These are phyloP conservation scores for Ulota crispa DNA, from an alignment of 225 moss, liverwort and hornwort species.

Conservation along the genomic window DNA sequence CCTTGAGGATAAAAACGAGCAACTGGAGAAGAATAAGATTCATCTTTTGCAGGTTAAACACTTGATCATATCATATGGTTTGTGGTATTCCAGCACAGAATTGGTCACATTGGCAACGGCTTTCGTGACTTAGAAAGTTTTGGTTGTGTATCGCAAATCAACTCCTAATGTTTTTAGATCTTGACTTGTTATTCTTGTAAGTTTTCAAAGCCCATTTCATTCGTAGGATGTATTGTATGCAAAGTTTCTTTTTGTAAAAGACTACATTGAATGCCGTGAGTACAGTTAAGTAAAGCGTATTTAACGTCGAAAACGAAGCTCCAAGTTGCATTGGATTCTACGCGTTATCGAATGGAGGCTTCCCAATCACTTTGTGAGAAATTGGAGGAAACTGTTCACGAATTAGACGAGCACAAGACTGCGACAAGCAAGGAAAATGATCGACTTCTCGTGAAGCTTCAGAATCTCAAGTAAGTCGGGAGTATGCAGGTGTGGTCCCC, in stretches of 20 bases:
- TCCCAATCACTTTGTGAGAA: constrained; percentile 57
- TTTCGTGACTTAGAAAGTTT: neutral
- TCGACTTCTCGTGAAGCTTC: constrained; percentile 55
- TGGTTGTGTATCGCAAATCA: neutral
- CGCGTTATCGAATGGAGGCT: constrained; percentile 42
- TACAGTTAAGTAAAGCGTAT: constrained; percentile 54
- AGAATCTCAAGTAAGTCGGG: constrained; percentile 56
- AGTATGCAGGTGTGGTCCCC: neutral
- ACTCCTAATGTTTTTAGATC: neutral
- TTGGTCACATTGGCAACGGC: neutral
- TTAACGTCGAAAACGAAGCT: constrained; percentile 65
- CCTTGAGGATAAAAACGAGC: constrained; percentile 37
- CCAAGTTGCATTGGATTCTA: constrained; percentile 48
- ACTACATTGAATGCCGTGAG: neutral
- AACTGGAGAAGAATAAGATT: constrained; percentile 32
- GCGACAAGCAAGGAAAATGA: constrained; percentile 53
- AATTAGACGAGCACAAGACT: constrained; percentile 30
- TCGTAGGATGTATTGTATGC: neutral
- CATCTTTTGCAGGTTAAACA: constrained; percentile 34
- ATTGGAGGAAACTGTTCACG: constrained; percentile 40
- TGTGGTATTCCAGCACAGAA: constrained; percentile 6
- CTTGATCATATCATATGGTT: constrained; percentile 8
- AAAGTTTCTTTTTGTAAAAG: neutral
- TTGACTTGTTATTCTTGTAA: neutral
- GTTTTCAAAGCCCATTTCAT: neutral